Conservation (phyloP, 108 stramenopile genomes). For the Pseudonitzschia multistriata region DNA sequence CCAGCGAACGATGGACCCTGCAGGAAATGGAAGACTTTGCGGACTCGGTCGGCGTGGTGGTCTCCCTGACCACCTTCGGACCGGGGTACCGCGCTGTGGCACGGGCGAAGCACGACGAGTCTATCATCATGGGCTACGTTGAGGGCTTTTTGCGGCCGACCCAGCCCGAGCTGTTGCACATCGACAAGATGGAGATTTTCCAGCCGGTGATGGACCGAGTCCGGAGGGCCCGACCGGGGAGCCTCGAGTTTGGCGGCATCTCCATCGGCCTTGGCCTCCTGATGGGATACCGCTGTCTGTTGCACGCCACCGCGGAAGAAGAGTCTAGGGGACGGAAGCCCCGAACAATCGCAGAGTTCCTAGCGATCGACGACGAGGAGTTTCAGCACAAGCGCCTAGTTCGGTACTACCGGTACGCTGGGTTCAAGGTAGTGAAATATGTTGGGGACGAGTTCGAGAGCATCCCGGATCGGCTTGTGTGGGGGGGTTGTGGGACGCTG, state of each 20-base stretch:
- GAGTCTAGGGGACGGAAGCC: slow-evolving; percentile 34
- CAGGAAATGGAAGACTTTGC: slow-evolving; percentile 39
- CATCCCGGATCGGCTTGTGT: slow-evolving; percentile 82
- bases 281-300: slow-evolving; percentile 61
- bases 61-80: slow-evolving; percentile 66
- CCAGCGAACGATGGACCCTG: slow-evolving; percentile 19
- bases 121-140: slow-evolving; percentile 67
- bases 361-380: slow-evolving; percentile 84
- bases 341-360: slow-evolving; percentile 57
- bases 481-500: slow-evolving; percentile 86
- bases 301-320: slow-evolving; percentile 43
- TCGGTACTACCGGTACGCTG: slow-evolving; percentile 63
- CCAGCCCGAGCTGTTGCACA: slow-evolving; percentile 60
- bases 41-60: slow-evolving; percentile 35
- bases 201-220: slow-evolving; percentile 44
- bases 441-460: slow-evolving; percentile 76
- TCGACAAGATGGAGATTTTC: slow-evolving; percentile 86
- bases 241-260: slow-evolving; percentile 52
- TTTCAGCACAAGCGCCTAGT: slow-evolving; percentile 78
- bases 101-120: slow-evolving; percentile 46
- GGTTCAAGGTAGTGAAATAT: slow-evolving; percentile 73
- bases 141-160: slow-evolving; percentile 77
- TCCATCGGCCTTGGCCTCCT: slow-evolving; percentile 65
- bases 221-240: slow-evolving; percentile 29
- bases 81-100: slow-evolving; percentile 78